phyloP scores from a whole-genome alignment of 306 rosid genomes.

The Bauhinia variegata region DNA sequence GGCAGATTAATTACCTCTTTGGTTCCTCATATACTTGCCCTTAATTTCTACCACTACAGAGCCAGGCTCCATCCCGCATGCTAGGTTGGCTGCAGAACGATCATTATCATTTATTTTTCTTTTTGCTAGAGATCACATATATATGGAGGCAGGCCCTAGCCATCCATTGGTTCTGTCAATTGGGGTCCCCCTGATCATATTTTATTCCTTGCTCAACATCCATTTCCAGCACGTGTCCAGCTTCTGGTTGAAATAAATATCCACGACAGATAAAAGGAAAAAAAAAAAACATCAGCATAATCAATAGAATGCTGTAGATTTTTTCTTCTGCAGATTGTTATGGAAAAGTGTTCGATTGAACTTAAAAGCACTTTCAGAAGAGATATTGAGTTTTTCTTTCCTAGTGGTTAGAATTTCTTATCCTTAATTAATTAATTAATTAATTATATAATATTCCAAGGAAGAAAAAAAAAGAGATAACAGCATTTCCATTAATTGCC shows the following conservation, averaged over 20 bases:
- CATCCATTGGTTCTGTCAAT: background rate
- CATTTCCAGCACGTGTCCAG: background rate
- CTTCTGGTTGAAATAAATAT: background rate
- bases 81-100: conserved; percentile 45
- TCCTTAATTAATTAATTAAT: too few relatives aligned
- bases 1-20: conserved; percentile 21
- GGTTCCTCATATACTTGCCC: conserved; percentile 19
- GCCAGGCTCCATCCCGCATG: conserved; percentile 47
- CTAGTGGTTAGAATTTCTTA: background rate
- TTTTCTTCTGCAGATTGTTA: too few relatives aligned
- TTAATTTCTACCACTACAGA: conserved; percentile 18
- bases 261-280: background rate
- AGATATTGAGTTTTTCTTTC: background rate
- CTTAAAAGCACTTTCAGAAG: too few relatives aligned
- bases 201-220: too few relatives aligned
- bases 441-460: too few relatives aligned
- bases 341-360: too few relatives aligned
- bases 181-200: too few relatives aligned
- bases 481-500: too few relatives aligned
- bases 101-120: conserved; percentile 34
- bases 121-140: conserved; percentile 3
- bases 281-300: background rate
- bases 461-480: too few relatives aligned
- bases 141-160: conserved; percentile 20
- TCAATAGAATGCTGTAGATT: background rate